Conservation (phyloP, 805 yeast species). For the Ogataea methylovora region DNA sequence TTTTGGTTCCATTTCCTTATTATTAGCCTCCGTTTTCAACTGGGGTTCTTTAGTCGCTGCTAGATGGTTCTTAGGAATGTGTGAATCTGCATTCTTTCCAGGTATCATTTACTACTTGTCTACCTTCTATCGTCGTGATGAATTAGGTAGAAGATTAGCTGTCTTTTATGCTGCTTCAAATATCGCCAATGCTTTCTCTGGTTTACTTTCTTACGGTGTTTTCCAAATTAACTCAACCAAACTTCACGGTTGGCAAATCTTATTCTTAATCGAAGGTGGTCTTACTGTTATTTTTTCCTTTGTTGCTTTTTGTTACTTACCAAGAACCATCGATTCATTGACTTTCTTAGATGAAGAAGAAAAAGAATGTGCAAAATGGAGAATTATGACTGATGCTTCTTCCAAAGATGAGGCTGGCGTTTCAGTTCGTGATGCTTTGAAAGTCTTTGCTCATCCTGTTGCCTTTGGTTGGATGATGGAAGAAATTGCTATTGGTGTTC, state of each 20-base stretch:
- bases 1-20: conserved; percentile 36
- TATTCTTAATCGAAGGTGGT: conserved; percentile 24
- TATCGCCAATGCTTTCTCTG: conserved; percentile 13
- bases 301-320: conserved; percentile 10
- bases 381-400: too few species aligned
- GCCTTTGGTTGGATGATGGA: conserved; percentile 9
- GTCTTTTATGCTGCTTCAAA: conserved; percentile 9
- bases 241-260: conserved; percentile 21
- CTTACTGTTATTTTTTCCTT: conserved; percentile 26
- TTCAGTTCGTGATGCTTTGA: conserved; percentile 3
- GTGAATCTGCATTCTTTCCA: conserved; percentile 34
- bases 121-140: conserved; percentile 9
- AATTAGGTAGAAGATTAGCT: conserved; percentile 7
- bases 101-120: conserved; percentile 11
- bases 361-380: conserved; percentile 7
- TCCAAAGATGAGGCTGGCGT: conserved; percentile 3
- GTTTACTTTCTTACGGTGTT: conserved; percentile 11
- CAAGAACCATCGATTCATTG: conserved; percentile 6
- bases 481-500: conserved; percentile 10
- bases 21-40: conserved; percentile 32
- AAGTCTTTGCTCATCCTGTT: conserved; percentile 6
- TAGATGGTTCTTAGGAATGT: conserved; percentile 31
- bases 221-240: conserved; percentile 4
- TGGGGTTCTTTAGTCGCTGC: conserved; percentile 32
- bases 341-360: conserved; percentile 4